A percentile compares a stretch with the other conserved stretches of the same genome.
These are phyloP conservation scores for Backusella westeae DNA, from an alignment of 192 early-diverging fungal genomes.

Conservation along the genomic window DNA sequence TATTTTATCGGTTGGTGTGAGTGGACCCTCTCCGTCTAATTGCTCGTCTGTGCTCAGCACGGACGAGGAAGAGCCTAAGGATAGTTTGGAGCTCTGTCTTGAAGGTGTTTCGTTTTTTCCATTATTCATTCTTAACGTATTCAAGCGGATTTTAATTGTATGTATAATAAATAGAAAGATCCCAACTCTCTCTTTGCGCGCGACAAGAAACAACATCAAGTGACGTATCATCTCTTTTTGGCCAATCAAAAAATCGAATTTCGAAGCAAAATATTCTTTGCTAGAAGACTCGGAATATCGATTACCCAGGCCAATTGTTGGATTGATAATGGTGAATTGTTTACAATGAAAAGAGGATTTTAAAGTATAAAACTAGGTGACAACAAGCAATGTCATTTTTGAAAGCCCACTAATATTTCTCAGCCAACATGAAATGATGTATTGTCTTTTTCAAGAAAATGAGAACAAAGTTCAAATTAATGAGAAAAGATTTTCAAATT, in stretches of 20 bases:
- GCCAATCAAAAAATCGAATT: neutral
- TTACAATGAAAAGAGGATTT: too few relatives aligned
- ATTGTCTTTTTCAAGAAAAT: too few relatives aligned
- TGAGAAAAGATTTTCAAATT: too few relatives aligned
- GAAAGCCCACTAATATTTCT: too few relatives aligned
- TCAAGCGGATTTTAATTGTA: neutral
- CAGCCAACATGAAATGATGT: too few relatives aligned
- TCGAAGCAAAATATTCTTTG: too few relatives aligned
- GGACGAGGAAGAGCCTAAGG: slow-evolving; percentile 33
- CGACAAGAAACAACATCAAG: neutral
- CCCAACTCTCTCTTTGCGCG: neutral
- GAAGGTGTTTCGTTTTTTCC: slow-evolving; percentile 16
- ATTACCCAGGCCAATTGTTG: too few relatives aligned
- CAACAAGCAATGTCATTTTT: too few relatives aligned
- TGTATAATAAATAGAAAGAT: neutral
- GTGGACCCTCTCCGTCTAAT: slow-evolving; percentile 28
- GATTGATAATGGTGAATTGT: too few relatives aligned
- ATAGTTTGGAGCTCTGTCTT: slow-evolving; percentile 33
- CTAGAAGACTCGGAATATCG: too few relatives aligned
- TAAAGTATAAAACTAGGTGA: too few relatives aligned
- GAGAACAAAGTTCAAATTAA: too few relatives aligned
- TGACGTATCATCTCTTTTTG: neutral
- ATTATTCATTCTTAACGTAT: neutral
- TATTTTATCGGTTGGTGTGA: slow-evolving; percentile 30
- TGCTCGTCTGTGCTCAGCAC: slow-evolving; percentile 26